Percentiles rank a stretch among this genome's conserved stretches.
phyloP scores from a whole-genome alignment of 225 moss, liverwort and hornwort genomes.

The Sphagnum contortum region DNA sequence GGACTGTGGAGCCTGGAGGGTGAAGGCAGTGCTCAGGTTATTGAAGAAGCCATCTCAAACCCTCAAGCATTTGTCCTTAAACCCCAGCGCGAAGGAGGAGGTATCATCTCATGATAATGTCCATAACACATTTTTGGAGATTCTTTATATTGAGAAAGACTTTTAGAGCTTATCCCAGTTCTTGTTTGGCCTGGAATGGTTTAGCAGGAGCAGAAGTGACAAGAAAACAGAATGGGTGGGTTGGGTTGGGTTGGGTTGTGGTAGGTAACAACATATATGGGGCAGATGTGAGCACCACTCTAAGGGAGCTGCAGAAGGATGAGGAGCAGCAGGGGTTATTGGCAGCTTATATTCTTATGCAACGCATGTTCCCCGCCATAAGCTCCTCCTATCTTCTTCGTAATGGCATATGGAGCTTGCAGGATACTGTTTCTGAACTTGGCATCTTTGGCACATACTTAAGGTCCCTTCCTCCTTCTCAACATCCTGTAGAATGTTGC shows the following conservation, averaged over 20 bases:
- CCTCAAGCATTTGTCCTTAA: slow-evolving; percentile 84
- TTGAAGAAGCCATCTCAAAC: slow-evolving; percentile 53
- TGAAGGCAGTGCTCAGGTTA: slow-evolving; percentile 29
- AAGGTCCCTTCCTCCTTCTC: slow-evolving; percentile 15
- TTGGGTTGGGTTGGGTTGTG: background rate
- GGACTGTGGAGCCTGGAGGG: slow-evolving; percentile 83
- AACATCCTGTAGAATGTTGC: too few relatives aligned
- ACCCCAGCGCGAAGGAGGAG: slow-evolving; percentile 96
- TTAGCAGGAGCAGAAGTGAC: too few relatives aligned
- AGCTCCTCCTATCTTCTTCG: slow-evolving; percentile 66
- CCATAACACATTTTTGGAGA: too few relatives aligned
- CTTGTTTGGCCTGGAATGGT: too few relatives aligned
- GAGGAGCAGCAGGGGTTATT: slow-evolving; percentile 33
- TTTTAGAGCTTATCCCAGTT: too few relatives aligned
- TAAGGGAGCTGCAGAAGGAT: slow-evolving; percentile 47
- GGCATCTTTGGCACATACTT: slow-evolving; percentile 76
- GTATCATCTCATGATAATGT: slow-evolving; percentile 4
- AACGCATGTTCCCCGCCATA: slow-evolving; percentile 78
- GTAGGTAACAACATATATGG: slow-evolving; percentile 89
- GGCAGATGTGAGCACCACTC: slow-evolving; percentile 53
- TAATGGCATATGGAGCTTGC: slow-evolving; percentile 50
- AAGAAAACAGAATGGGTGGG: too few relatives aligned
- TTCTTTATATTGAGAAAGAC: too few relatives aligned
- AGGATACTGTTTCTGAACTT: slow-evolving; percentile 71
- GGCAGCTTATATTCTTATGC: slow-evolving; percentile 94